These are phyloP conservation scores for Pichia sporocuriosa DNA, from an alignment of 805 yeast genomes.

Conservation along the genomic window DNA sequence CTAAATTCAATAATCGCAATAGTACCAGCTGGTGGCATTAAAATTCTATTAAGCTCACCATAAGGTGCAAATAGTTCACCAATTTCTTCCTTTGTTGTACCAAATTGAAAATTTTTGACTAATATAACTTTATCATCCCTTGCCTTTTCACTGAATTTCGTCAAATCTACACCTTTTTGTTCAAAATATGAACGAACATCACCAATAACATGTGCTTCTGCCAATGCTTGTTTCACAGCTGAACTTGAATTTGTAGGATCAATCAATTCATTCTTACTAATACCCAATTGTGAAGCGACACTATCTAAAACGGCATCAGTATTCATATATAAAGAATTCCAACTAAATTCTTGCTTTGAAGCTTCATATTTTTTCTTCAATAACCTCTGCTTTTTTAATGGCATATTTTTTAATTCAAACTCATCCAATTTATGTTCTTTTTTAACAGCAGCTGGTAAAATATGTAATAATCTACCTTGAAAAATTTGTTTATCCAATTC, in stretches of 20 bases:
- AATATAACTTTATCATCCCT: conserved; percentile 75
- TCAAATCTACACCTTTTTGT: conserved; percentile 74
- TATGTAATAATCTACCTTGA: conserved; percentile 90
- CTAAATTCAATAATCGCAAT: conserved; percentile 90
- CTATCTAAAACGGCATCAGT: conserved; percentile 88
- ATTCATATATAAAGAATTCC: conserved; percentile 92
- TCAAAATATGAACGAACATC: conserved; percentile 87
- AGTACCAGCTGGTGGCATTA: conserved; percentile 96
- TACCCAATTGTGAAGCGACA: conserved; percentile 78
- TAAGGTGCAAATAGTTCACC: conserved; percentile 73
- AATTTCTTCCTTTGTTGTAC: conserved; percentile 73
- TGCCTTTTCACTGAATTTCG: conserved; percentile 59
- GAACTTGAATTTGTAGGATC: conserved; percentile 83
- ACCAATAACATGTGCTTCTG: conserved; percentile 93
- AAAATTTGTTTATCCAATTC: conserved; percentile 80
- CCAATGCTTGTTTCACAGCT: conserved; percentile 94
- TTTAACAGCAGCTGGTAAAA: conserved; percentile 77
- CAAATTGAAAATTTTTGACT: conserved; percentile 86
- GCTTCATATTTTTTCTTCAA: conserved; percentile 81
- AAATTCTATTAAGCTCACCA: conserved; percentile 72
- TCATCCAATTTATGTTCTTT: conserved; percentile 83
- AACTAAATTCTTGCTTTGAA: conserved; percentile 76
- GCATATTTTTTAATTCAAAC: conserved; percentile 83
- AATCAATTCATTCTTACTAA: conserved; percentile 73
- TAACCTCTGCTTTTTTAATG: conserved; percentile 85